Base-by-base conservation (phyloP, 78 protist species). In the Diacronema lutheri region DNA sequence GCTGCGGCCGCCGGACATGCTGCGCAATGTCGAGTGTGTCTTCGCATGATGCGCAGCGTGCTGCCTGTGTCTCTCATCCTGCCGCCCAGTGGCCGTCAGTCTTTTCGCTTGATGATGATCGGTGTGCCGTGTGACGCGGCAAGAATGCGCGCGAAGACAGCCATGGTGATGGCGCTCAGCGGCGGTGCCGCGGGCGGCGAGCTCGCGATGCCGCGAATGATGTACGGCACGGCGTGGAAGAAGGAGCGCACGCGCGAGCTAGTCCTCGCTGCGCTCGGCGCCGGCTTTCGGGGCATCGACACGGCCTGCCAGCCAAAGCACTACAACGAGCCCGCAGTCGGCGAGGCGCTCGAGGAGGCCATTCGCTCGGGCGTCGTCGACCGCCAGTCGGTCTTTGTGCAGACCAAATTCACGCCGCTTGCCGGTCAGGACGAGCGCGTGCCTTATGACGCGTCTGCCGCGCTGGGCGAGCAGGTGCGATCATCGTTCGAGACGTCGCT, bases 221-320 rank as follows among this genome's bases (percentile, higher is more conserved):
- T 86, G 40, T 86, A 86, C 76, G 89, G 89, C 38, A 86, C 89
- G 2, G 89, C 89, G 21, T 86, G 89, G 89, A 86, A 86, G 64
- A 20, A 31, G 62, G 89, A n/a, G 50, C 40, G 64, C 5, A 76
- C 84, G 6, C 55, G 25, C 38, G 84, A 56, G 25, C 68, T 76
- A 5, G 83, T 76, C 19, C 40, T 62, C 55, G 50, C 31, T 13
- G 89, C 89, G 26, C 10, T 76, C 13, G 12, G n/a, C 20, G 31
- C 31, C 10, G 89, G 89, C 31, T 86, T 78, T 35, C 74, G 84
- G 3, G 89, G 60, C 55, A 19, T 86, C 13, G 89, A 86, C 57
- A 86, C 89, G 19, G 89, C 89, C 12, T 50, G 76, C 68, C 89
- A 86, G 73, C 89, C 89, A 0, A 38, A 50, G 80, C 88, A 84